These are phyloP conservation scores for Linum usitatissimum DNA, from an alignment of 345 rosid genomes.

Conservation along the genomic window DNA sequence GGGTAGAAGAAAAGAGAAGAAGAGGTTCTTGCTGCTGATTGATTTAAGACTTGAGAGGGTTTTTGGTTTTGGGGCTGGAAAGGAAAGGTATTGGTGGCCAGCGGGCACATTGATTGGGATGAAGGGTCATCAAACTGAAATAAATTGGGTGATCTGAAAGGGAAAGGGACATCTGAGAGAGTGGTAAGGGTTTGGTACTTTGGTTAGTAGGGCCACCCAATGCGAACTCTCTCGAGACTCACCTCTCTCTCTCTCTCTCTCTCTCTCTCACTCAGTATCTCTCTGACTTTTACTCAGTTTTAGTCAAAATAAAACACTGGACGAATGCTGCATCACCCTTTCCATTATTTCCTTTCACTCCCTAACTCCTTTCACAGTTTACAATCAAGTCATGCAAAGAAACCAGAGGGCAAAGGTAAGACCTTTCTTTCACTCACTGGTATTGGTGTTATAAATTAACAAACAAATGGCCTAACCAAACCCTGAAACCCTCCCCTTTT, in stretches of 20 bases:
- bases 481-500: constrained; percentile 11
- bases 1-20: no score
- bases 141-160: constrained; percentile 8
- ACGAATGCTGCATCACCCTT: no score
- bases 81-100: background rate
- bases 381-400: background rate
- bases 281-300: background rate
- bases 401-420: constrained; percentile 13
- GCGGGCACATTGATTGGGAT: background rate
- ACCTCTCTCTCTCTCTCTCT: no score
- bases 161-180: background rate
- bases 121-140: constrained; percentile 6
- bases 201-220: no score
- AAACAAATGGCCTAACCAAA: constrained; percentile 9
- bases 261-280: constrained; percentile 8
- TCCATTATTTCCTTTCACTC: background rate
- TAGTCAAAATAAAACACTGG: constrained; percentile 8
- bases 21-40: no score
- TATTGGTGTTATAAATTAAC: background rate
- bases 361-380: background rate
- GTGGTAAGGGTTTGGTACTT: constrained; percentile 8
- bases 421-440: constrained; percentile 10
- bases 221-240: no score
- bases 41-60: no score
- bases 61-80: background rate